phyloP scores from a whole-genome alignment of 148 eudicot genomes.

The Rhododendron ferrugineum region DNA sequence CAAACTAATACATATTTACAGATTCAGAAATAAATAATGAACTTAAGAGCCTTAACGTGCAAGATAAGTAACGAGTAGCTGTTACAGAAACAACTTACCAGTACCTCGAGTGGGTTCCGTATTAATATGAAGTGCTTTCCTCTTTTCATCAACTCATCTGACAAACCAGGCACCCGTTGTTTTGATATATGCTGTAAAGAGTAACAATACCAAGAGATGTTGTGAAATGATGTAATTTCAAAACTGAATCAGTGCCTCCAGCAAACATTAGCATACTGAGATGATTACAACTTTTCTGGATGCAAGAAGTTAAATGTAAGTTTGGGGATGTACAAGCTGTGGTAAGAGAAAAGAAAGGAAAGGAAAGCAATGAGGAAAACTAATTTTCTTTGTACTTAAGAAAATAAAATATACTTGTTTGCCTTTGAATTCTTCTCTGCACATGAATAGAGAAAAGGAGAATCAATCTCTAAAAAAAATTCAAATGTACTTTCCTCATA shows the following conservation, averaged over 20 bases:
- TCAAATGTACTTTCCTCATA: not conserved
- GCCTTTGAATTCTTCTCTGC: not conserved
- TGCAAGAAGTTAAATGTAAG: not conserved
- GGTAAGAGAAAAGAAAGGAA: not conserved
- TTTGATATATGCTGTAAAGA: constrained; percentile 79
- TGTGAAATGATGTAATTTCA: not conserved
- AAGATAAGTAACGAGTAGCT: not conserved
- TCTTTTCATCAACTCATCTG: constrained; percentile 61
- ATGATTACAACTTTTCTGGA: not conserved
- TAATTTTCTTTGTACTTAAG: not conserved
- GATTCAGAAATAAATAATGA: not conserved
- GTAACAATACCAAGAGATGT: not conserved
- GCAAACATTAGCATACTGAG: not conserved
- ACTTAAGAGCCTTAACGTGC: not conserved
- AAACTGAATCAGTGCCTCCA: constrained; percentile 4
- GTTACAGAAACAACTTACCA: constrained; percentile 40
- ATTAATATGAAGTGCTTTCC: constrained; percentile 92
- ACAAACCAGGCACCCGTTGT: constrained; percentile 61
- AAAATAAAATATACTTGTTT: not conserved
- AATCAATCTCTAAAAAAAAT: not conserved
- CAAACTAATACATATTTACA: not conserved
- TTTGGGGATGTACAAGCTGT: not conserved
- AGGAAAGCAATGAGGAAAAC: not conserved
- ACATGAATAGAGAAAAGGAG: not conserved
- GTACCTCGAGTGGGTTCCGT: constrained; percentile 77